Base-by-base conservation (phyloP, 371 early-diverging fungal genomes). In the Apophysomyces trapeziformis region DNA sequence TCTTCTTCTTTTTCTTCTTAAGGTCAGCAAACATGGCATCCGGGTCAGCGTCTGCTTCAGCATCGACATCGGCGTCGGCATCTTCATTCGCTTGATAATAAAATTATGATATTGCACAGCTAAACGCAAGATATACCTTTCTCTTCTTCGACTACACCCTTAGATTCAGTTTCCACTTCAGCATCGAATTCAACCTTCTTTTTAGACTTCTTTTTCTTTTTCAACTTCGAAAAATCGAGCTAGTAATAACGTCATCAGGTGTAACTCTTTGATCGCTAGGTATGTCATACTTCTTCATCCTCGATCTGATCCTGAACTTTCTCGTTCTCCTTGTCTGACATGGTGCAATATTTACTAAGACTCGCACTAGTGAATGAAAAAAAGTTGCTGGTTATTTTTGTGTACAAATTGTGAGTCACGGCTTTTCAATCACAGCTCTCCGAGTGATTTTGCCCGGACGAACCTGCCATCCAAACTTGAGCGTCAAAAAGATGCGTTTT, bases 1-100 rank as follows among this genome's bases (percentile, higher is more conserved):
- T 93, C 87, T 91, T 91, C 82, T 94, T 95, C 85, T 94, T 94
- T 74, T 95, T 95, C 88, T 94, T 93, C 76, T 93, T 93, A 78
- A 89, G 79, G 69, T 92, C 93, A 62, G 89, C 89, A 79, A 94
- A 94, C 89, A 92, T 87, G 67, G 90, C 32, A 26, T 26, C 32
- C 32, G 32, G 32, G 32, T 26, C 32, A 26, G 32, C 87, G 58
- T 84, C 85, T 58, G 89, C 86, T 73, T 92, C 93, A 45, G 84
- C 89, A 50, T 74, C 83, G 43, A 78, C 78, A 37, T 67, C 83
- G 39, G 66, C 73, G 58, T 65, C 66, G 38, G 58, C 60, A 7
- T 38, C 46, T 7, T 44, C 63, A 60, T 46, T 56, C 32, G 35
- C 37, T 39, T 21, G 44, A 18, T 41, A 37, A 41, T 35, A 18